Evolutionary conservation across 2,329 filamentous ascomycete species (phyloP).

Genomic region (Pseudocercospora vitis): DNA sequence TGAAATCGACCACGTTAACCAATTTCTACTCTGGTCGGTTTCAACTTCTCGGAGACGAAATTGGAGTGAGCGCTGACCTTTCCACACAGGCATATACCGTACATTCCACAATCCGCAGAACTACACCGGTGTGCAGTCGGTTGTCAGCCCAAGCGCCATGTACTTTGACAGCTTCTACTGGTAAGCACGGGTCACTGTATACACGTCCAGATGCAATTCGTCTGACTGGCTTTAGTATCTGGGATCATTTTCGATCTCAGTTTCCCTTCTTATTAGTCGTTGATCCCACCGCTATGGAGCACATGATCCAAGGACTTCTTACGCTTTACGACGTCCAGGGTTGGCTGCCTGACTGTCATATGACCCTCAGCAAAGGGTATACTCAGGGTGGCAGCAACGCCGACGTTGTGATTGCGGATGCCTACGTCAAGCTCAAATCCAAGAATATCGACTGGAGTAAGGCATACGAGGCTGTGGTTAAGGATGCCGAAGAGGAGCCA

Average conservation of each 20-base stretch:
- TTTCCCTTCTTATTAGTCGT: slow-evolving; percentile 66
- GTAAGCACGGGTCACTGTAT: neutral
- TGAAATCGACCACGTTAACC: slow-evolving; percentile 30
- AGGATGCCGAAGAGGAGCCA: slow-evolving; percentile 59
- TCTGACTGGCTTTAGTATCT: slow-evolving; percentile 55
- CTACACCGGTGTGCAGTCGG: slow-evolving; percentile 48
- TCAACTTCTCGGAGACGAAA: neutral
- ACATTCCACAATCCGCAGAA: slow-evolving; percentile 50
- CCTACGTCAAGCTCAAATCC: slow-evolving; percentile 66
- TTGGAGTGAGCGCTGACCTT: slow-evolving; percentile 34
- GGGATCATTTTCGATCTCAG: slow-evolving; percentile 65
- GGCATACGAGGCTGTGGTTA: slow-evolving; percentile 62
- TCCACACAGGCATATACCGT: slow-evolving; percentile 46
- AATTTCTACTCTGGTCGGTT: slow-evolving; percentile 52
- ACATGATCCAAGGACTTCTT: slow-evolving; percentile 66
- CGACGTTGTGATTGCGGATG: slow-evolving; percentile 71
- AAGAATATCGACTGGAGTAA: slow-evolving; percentile 64
- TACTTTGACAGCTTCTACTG: slow-evolving; percentile 35
- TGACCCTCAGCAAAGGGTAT: slow-evolving; percentile 63
- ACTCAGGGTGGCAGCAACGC: slow-evolving; percentile 69
- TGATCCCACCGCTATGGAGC: slow-evolving; percentile 62
- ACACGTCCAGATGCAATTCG: neutral
- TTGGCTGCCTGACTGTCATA: slow-evolving; percentile 72
- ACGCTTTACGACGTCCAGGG: slow-evolving; percentile 69
- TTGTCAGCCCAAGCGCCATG: slow-evolving; percentile 25